Conservation (phyloP, 106 monocot genomes). For the Cymbidium sinense region DNA sequence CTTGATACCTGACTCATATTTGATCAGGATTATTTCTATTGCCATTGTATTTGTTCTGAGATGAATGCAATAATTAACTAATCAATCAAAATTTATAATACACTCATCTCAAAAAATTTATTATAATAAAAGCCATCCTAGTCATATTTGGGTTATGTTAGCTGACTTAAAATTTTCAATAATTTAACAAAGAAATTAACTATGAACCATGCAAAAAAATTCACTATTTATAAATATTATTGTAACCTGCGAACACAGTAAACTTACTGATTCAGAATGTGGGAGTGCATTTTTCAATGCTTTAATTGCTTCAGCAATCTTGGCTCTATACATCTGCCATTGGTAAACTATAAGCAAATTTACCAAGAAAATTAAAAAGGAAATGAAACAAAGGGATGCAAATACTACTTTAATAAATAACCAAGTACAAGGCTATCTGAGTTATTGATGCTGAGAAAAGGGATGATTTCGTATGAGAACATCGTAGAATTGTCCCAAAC, state of each 20-base stretch:
- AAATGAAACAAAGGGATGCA: background rate
- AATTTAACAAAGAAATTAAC: background rate
- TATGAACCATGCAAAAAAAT: too few species aligned
- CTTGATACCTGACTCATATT: too few species aligned
- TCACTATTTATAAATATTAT: background rate
- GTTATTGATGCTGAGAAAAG: background rate
- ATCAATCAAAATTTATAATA: too few species aligned
- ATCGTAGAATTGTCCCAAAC: background rate
- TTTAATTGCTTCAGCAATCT: constrained; percentile 37
- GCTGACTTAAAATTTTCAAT: too few species aligned
- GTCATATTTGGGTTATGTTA: too few species aligned
- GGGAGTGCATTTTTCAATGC: constrained; percentile 32
- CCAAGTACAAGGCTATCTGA: background rate
- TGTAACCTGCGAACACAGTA: background rate
- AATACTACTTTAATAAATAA: background rate
- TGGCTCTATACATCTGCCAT: constrained; percentile 32
- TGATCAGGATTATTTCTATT: too few species aligned
- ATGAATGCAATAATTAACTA: too few species aligned
- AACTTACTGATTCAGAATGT: constrained; percentile 24
- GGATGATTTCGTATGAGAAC: background rate
- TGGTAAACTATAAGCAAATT: background rate
- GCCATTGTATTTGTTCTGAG: too few species aligned
- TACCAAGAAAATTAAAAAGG: background rate
- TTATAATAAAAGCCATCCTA: too few species aligned
- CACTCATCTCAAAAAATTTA: too few species aligned